These are phyloP conservation scores for Penicillium italicum DNA, from an alignment of 2,329 filamentous ascomycete genomes.

Conservation along the genomic window DNA sequence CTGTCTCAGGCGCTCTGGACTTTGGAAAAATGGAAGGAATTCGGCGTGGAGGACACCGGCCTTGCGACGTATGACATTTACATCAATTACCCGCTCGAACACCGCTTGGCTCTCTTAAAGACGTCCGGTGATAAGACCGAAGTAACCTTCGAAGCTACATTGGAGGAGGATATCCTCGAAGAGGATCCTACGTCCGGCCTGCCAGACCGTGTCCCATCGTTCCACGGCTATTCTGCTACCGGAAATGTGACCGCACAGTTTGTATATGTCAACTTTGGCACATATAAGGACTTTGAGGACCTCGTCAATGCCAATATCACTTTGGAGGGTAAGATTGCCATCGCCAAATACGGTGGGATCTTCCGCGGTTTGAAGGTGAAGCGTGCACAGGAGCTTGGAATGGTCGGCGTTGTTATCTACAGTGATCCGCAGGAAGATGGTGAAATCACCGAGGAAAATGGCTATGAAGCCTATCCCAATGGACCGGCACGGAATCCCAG, in stretches of 20 bases:
- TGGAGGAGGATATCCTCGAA: conserved; percentile 79
- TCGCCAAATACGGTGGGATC: conserved; percentile 79
- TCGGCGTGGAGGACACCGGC: conserved; percentile 56
- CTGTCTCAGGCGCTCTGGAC: conserved; percentile 75
- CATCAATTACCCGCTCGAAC: conserved; percentile 71
- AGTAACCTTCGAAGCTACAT: conserved; percentile 70
- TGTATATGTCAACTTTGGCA: conserved; percentile 90
- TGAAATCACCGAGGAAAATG: conserved; percentile 74
- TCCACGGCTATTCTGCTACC: conserved; percentile 90
- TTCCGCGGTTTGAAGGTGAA: conserved; percentile 93
- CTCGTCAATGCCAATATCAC: conserved; percentile 70
- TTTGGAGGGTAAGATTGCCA: conserved; percentile 78
- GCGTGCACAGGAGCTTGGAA: conserved; percentile 83
- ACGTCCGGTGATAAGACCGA: conserved; percentile 44
- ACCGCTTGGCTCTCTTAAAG: conserved; percentile 64
- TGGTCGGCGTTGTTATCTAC: conserved; percentile 81
- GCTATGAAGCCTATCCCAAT: conserved; percentile 72
- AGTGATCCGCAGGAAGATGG: conserved; percentile 88
- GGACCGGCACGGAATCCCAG: conserved; percentile 84
- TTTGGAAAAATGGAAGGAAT: conserved; percentile 66
- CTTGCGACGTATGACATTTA: conserved; percentile 73
- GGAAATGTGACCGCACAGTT: conserved; percentile 87
- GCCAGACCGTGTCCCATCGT: conserved; percentile 73
- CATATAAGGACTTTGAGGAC: conserved; percentile 79
- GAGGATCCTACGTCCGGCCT: conserved; percentile 77